These are phyloP conservation scores for Arctium minus DNA, from an alignment of 129 eudicot species.

Conservation along the genomic window DNA sequence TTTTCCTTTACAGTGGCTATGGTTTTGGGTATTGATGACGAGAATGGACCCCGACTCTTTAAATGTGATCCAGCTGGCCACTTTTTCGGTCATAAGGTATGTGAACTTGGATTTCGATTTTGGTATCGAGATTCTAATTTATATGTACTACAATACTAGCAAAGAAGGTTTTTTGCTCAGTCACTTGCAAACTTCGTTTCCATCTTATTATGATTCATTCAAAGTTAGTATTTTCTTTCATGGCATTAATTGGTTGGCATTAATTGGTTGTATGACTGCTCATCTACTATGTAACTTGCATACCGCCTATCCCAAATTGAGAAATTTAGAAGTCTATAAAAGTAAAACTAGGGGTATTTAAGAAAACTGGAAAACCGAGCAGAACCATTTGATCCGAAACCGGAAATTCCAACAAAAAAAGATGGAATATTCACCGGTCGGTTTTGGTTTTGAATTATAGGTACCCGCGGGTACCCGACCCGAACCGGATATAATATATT, in stretches of 20 bases:
- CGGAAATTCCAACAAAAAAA: too few relatives aligned
- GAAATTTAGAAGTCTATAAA: neutral
- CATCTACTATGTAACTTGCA: neutral
- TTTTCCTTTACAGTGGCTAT: conserved; percentile 63
- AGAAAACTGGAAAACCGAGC: too few relatives aligned
- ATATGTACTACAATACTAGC: neutral
- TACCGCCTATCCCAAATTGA: neutral
- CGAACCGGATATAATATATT: too few relatives aligned
- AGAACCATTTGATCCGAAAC: too few relatives aligned
- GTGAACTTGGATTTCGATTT: neutral
- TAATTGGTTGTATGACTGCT: neutral
- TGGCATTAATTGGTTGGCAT: neutral
- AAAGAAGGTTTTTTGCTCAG: neutral
- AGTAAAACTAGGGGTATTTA: too few relatives aligned
- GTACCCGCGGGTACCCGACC: too few relatives aligned
- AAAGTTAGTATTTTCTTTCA: neutral
- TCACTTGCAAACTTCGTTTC: neutral
- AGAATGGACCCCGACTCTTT: conserved; percentile 85
- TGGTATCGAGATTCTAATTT: neutral
- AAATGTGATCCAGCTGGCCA: conserved; percentile 99
- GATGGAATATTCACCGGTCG: too few relatives aligned
- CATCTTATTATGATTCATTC: neutral
- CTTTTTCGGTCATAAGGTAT: conserved; percentile 91
- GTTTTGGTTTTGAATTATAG: too few relatives aligned
- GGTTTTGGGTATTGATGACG: conserved; percentile 95